phyloP scores from a whole-genome alignment of 78 protist genomes.

The Paratrimastix pyriformis region DNA sequence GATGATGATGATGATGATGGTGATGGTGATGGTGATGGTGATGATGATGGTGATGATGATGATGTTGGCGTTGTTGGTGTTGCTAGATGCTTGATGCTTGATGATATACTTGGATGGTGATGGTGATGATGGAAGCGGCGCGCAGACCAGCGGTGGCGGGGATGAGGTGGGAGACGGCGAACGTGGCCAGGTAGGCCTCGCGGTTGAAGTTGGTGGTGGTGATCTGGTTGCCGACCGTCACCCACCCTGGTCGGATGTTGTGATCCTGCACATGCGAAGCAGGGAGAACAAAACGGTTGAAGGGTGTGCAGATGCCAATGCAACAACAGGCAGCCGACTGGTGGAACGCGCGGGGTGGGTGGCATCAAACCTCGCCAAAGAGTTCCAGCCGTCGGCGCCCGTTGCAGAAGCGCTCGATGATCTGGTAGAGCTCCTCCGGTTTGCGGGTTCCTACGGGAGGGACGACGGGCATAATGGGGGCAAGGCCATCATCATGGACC shows the following conservation, averaged over 20 bases:
- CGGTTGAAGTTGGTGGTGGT: not conserved
- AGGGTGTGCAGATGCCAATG: too few species aligned
- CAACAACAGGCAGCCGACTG: too few species aligned
- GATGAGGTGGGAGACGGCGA: too few species aligned
- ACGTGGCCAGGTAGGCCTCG: too few species aligned
- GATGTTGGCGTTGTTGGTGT: not conserved
- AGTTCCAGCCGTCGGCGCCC: constrained; percentile 34
- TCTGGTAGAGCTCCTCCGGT: constrained; percentile 31
- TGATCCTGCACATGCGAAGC: not conserved
- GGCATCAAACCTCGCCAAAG: constrained; percentile 16
- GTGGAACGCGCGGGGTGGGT: not conserved
- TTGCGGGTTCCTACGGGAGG: constrained; percentile 7
- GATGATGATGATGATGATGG: too few species aligned
- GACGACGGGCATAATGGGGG: not conserved
- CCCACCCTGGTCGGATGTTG: constrained; percentile 36
- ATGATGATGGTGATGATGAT: not conserved
- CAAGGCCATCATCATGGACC: too few species aligned
- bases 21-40: too few species aligned
- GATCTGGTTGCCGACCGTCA: constrained; percentile 15
- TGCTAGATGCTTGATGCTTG: not conserved
- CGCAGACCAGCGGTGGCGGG: too few species aligned
- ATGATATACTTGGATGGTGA: too few species aligned
- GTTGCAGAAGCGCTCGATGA: constrained; percentile 27
- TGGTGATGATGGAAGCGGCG: too few species aligned
- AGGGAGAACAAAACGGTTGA: too few species aligned